Evolutionary conservation across 176 grass and related monocot genomes (phyloP).

Genomic region (Eragrostis curvula): DNA sequence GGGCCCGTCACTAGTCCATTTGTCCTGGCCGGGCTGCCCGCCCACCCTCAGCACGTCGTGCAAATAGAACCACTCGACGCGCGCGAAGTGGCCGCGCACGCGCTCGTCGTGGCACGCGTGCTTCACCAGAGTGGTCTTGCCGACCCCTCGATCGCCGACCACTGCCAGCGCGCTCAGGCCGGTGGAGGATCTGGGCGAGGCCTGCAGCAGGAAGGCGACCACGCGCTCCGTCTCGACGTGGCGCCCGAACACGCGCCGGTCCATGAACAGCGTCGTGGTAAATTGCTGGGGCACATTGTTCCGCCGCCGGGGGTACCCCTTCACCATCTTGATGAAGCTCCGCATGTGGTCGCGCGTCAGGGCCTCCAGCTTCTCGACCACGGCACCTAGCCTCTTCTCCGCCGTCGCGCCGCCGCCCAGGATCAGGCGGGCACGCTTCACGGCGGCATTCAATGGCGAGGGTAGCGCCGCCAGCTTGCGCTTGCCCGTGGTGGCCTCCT

Average conservation of each 20-base stretch:
- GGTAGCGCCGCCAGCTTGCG: background rate
- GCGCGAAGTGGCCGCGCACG: slow-evolving; percentile 40
- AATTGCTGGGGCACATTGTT: slow-evolving; percentile 11
- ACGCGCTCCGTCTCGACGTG: slow-evolving; percentile 52
- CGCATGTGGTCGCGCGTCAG: slow-evolving; percentile 39
- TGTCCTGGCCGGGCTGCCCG: too few relatives aligned
- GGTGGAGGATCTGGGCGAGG: background rate
- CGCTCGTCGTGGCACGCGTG: slow-evolving; percentile 53
- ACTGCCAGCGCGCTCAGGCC: slow-evolving; percentile 39
- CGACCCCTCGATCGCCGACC: slow-evolving; percentile 19
- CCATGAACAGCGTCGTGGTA: slow-evolving; percentile 41
- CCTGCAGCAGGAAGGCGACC: slow-evolving; percentile 35
- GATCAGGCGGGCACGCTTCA: slow-evolving; percentile 32
- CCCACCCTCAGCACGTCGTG: slow-evolving; percentile 3
- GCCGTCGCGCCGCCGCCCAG: background rate
- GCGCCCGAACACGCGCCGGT: slow-evolving; percentile 43
- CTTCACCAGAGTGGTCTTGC: slow-evolving; percentile 48
- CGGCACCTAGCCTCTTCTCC: background rate
- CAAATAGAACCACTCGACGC: slow-evolving; percentile 32
- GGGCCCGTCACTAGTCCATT: slow-evolving; percentile 37
- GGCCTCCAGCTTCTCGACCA: slow-evolving; percentile 25
- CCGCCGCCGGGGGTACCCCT: slow-evolving; percentile 33
- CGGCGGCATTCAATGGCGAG: slow-evolving; percentile 10
- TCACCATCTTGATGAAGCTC: slow-evolving; percentile 45
- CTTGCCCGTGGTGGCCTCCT: background rate